Conservation (phyloP, 257 asterid genomes). For the Solanum appendiculatum region DNA sequence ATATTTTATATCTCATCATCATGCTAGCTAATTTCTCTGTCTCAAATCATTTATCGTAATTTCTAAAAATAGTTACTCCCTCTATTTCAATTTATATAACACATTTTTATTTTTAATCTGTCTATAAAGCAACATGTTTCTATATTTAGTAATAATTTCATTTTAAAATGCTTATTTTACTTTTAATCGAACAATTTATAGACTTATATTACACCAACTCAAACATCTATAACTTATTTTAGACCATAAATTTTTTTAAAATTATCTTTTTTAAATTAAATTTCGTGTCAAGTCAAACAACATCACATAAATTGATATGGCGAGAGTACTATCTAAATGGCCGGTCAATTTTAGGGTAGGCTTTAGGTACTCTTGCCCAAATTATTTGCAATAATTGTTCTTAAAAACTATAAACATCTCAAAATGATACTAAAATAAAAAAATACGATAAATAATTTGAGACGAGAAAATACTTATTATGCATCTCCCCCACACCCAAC, state of each 20-base stretch:
- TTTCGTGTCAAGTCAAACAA: no score
- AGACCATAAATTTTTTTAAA: no score
- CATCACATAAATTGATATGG: no score
- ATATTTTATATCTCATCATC: background rate
- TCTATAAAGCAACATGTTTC: no score
- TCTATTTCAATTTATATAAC: no score
- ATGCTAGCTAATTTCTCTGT: background rate
- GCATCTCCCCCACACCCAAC: background rate
- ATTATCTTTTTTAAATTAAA: no score
- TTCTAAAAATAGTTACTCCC: background rate
- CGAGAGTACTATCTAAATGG: background rate
- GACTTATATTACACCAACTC: no score
- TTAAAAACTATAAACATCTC: background rate
- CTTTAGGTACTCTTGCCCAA: background rate
- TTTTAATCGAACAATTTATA: background rate
- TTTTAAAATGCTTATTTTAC: background rate
- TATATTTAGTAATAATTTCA: background rate
- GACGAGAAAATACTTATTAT: background rate
- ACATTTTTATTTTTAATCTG: no score
- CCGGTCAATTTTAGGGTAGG: background rate
- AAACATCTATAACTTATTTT: background rate
- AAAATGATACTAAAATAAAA: background rate
- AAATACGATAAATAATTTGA: background rate
- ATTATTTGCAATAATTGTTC: background rate
- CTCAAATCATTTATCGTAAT: background rate